Conservation (phyloP, 441 rosid species). For the Dalechampia spathulata region DNA sequence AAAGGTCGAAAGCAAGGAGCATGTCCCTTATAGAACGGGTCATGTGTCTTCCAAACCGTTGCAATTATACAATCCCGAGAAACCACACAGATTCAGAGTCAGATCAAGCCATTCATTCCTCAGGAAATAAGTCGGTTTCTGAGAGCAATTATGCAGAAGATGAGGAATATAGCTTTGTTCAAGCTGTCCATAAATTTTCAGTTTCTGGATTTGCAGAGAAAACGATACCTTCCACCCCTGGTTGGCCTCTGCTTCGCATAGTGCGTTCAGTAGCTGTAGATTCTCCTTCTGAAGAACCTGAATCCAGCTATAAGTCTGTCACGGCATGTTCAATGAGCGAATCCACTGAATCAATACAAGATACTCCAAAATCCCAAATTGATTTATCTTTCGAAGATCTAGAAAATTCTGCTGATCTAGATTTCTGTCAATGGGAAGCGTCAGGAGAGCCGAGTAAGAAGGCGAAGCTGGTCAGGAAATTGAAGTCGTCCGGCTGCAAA, state of each 20-base stretch:
- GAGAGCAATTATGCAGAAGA: background rate
- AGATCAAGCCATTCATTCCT: conserved; percentile 2
- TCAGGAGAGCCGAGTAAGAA: conserved; percentile 20
- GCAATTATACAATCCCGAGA: no score
- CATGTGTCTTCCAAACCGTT: conserved; percentile 54
- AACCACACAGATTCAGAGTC: conserved; percentile 11
- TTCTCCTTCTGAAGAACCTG: conserved; percentile 17
- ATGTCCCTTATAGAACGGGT: conserved; percentile 70
- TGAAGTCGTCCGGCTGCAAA: conserved; percentile 29
- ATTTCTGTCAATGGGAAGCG: conserved; percentile 5
- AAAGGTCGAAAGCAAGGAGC: no score
- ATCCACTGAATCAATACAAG: no score
- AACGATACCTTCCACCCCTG: conserved; percentile 18
- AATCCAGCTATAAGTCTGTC: background rate
- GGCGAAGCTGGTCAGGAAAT: conserved; percentile 30
- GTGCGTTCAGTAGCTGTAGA: conserved; percentile 11
- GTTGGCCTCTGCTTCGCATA: conserved; percentile 41
- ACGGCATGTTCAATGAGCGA: no score
- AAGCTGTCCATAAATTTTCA: conserved; percentile 10
- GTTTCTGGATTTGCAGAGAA: conserved; percentile 4
- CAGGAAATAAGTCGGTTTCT: background rate
- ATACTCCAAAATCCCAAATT: no score
- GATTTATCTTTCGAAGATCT: background rate
- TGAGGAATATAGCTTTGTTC: background rate
- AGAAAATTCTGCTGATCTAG: background rate